These are phyloP conservation scores for Solanum clarkiae DNA, from an alignment of 257 asterid species.

Conservation along the genomic window DNA sequence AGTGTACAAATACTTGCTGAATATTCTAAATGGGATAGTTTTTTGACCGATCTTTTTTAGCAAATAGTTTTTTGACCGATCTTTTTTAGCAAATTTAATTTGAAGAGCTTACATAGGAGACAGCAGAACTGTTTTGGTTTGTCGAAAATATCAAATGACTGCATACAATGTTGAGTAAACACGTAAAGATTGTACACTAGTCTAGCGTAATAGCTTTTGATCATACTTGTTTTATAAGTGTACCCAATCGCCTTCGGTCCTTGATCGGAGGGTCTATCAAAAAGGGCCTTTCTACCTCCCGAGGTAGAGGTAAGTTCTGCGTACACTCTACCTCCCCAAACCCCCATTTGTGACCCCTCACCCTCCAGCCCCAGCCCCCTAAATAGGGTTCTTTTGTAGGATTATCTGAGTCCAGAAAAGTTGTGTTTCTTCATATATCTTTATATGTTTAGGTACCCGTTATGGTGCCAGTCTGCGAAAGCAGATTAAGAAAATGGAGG, in stretches of 20 bases:
- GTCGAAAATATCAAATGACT: not conserved
- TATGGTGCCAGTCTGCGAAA: constrained; percentile 42
- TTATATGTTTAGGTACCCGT: constrained; percentile 19
- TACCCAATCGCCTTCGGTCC: not conserved
- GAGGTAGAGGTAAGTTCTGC: too few species aligned
- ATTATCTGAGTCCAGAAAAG: too few species aligned
- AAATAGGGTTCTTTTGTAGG: not conserved
- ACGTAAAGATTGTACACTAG: not conserved
- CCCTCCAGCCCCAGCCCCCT: too few species aligned
- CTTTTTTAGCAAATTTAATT: not conserved
- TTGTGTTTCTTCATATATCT: not conserved
- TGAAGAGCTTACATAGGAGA: not conserved
- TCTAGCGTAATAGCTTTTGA: not conserved
- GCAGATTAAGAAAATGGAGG: constrained; percentile 45
- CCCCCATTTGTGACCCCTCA: too few species aligned
- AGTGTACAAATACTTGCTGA: not conserved
- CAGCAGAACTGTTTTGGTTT: not conserved
- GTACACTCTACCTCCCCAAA: too few species aligned
- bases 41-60: not conserved
- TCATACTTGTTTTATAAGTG: too few species aligned
- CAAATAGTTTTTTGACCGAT: not conserved
- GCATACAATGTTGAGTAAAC: not conserved
- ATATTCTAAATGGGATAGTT: not conserved
- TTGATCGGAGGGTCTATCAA: too few species aligned
- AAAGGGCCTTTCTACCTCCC: too few species aligned